A percentile compares a stretch with the other conserved stretches of the same genome.
These are phyloP conservation scores for bread wheat (Triticum aestivum) DNA, from an alignment of 176 grass and related monocot genomes.

Conservation along the genomic window IWGSC_CS_RefSeq_v2.1 NC_057794.1:580375069-580375568, in stretches of 20 bases:
- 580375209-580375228: too few relatives aligned
- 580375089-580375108: not conserved
- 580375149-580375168: too few relatives aligned
- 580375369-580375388: not conserved
- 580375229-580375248: too few relatives aligned
- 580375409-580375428: not conserved
- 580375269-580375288: not conserved
- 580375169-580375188: too few relatives aligned
- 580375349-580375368: not conserved
- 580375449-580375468: not conserved
- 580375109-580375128: not conserved
- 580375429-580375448: not conserved
- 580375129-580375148: too few relatives aligned
- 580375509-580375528: not conserved
- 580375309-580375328: too few relatives aligned
- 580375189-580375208: too few relatives aligned
- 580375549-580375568: not conserved
- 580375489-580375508: not conserved
- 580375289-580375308: not conserved
- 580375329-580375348: not conserved
- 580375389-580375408: not conserved
- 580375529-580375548: not conserved
- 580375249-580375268: too few relatives aligned
- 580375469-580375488: too few relatives aligned
- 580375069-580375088: too few relatives aligned